Base-by-base conservation (phyloP, 371 early-diverging fungal genomes). In the Phascolomyces articulosus region DNA sequence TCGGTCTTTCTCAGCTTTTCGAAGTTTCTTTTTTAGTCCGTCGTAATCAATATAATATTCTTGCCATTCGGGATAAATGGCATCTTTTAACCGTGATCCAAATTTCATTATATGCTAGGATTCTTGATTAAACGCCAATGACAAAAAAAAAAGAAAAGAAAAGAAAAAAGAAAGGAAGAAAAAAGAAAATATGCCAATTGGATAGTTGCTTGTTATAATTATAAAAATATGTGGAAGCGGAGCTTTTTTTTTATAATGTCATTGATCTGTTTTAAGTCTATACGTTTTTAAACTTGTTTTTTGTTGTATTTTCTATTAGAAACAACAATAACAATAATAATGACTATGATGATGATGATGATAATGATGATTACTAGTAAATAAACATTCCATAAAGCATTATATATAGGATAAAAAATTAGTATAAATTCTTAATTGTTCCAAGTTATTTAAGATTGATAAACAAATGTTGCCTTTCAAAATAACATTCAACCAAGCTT, bases 21-120 rank as follows among this genome's bases (percentile, higher is more conserved):
- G 93, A 63, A 96, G 86, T 62, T 85, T 90, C 26, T 82, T 85
- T 75, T 96, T 98, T 66, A 98, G 87, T 2, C 86, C 90, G 63
- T 95, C 91, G 68, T 98, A 99, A 68, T 96, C 95, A 26, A 97
- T 73, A 74, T 98, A 98, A 75, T 93, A 91, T 65, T 87, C 87
- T 56, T 87, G 85, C 95, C 98, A 98, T 67, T 95, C 96, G 15
- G 91, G 90, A 71, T 91, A 90, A 59, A 94, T 85, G 41, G 90
- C 85, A 40, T 91, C 90, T 64, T 87, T 84, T 28, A 97, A 84
- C 75, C 95, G 93, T 64, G 91, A 87, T 60, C 95, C 96, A 84
- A 97, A 98, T 85, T 96, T 96, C 99, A 98, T 98, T 62, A 57
- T n/a, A 16, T 44, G 4, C 1, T 44, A n/a, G 44, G 8, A 13